Evolutionary conservation across 345 rosid species (phyloP), one percentile per base, ranked within the genome.

Genomic region (Boechera divaricarpa): DNA sequence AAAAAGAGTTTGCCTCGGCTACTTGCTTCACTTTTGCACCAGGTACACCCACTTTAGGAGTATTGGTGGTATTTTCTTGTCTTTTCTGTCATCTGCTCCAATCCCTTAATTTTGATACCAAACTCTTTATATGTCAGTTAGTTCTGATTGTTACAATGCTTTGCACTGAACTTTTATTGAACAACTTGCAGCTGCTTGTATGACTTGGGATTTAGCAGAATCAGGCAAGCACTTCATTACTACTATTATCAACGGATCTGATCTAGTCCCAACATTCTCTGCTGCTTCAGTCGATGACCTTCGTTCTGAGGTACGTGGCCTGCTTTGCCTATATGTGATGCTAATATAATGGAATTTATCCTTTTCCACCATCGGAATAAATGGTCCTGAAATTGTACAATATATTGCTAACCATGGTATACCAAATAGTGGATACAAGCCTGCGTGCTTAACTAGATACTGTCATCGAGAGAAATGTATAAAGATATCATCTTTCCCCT

Each of bases 121-220:
- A 61, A 26, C 42, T 53, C 56, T 53, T 32, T 32, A 59, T 59
- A 68, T 54, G 26, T 28, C 66, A 70, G 1, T 24, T 77, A 63
- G 41, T 16, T 35, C 21, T 33, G 60, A 8, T 26, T 29, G 41
- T 73, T 51, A 44, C 55, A 44, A 61, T 63, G 28, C 47, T 68
- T 35, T 16, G 49, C 44, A 11, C 70, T 80, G 64, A 85, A 31
- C 70, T 67, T 74, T 82, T 70, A 42, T 56, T 48, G 56, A 71
- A 75, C 49, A 64, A 58, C 73, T 64, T 71, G 87, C 90, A 95
- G 99, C 98, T 80, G 99, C 99, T 24, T 96, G 97, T 79, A 88
- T 96, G 98, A 96, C 99, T 35, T 96, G 96, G 97, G 98, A 96
- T 59, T 86, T 96, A 83, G 99, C 99, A 60, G 99, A 95, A 79